These are phyloP conservation scores for Trypanosoma platydactyli DNA, from an alignment of 208 protist genomes.

Conservation along the genomic window DNA sequence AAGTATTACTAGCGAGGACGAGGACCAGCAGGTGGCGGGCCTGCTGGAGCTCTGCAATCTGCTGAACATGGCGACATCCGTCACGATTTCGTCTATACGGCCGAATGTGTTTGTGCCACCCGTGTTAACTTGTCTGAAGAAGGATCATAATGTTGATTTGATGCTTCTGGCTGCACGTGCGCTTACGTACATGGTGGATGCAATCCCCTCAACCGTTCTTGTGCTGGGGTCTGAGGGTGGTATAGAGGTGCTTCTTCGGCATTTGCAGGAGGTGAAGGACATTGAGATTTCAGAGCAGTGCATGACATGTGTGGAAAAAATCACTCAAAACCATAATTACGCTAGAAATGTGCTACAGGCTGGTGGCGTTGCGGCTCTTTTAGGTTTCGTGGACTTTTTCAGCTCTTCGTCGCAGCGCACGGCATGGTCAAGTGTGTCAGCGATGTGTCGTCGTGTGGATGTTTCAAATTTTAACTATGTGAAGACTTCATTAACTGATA, in stretches of 20 bases:
- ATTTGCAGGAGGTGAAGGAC: slow-evolving; percentile 89
- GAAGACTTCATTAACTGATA: slow-evolving; percentile 53
- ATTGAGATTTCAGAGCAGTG: slow-evolving; percentile 96
- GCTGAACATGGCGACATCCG: slow-evolving; percentile 87
- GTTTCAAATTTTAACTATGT: slow-evolving; percentile 51
- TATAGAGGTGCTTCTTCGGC: slow-evolving; percentile 68
- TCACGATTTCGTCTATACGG: slow-evolving; percentile 71
- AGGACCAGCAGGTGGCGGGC: slow-evolving; percentile 46
- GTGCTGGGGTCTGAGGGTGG: slow-evolving; percentile 52
- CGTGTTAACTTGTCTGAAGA: slow-evolving; percentile 68
- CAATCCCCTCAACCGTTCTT: slow-evolving; percentile 65
- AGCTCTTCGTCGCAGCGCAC: slow-evolving; percentile 85
- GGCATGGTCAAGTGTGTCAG: slow-evolving; percentile 72
- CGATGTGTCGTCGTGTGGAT: slow-evolving; percentile 69
- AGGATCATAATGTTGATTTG: slow-evolving; percentile 87
- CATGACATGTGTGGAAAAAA: slow-evolving; percentile 89
- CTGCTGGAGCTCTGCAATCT: slow-evolving; percentile 89
- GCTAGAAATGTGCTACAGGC: slow-evolving; percentile 53
- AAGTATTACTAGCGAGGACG: slow-evolving; percentile 57
- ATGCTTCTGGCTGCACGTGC: slow-evolving; percentile 86
- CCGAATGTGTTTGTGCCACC: slow-evolving; percentile 60
- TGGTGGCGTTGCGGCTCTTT: slow-evolving; percentile 78
- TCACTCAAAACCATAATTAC: slow-evolving; percentile 52
- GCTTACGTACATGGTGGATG: slow-evolving; percentile 91
- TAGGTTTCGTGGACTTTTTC: slow-evolving; percentile 95